Base-by-base conservation (phyloP, 2,329 filamentous ascomycete genomes). In the Beauveria sp. region DNA sequence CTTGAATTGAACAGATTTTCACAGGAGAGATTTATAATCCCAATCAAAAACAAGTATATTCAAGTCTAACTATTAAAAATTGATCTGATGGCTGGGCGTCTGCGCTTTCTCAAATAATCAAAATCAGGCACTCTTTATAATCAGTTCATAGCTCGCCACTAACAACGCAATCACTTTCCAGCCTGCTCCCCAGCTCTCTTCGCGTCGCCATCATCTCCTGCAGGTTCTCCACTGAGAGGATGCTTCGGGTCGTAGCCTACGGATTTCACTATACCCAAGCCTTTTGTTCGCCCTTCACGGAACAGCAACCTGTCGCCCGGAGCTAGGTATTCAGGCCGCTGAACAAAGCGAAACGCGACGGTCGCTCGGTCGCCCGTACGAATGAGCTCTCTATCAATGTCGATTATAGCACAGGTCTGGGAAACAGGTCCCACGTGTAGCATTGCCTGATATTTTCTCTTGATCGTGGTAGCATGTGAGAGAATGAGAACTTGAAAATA, bases 371-470 rank as follows among this genome's bases (percentile, higher is more conserved):
- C 95, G 10, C 95, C 95, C 0, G 93, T 97, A 8, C 95, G 86
- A 66, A 99, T 97, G 69, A 93, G 95, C 28, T 90, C 89, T n/a
- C 93, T 87, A 72, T 99, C 95, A 66, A 99, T 95, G 70, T 97
- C 95, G 69, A 99, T 96, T 71, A 99, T 97, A 12, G 92, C 87
- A 71, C 95, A 99, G 0, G 95, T 99, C 76, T 99, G 95, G 46
- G 89, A 91, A 49, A 99, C 90, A 0, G 95, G 90, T 0, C 95
- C 95, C 5, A 99, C 93, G 69, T 99, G 95, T 24, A 99, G 82
- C 93, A 98, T 99, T 0, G 95, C 95, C 77, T 99, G 95, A 67
- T 99, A 99, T 69, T 92, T 93, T 0, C 87, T 91, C 74, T 96
- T 95, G 74, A 99, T 99, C 49, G 95, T 99, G 0, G 95, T 99